Base-by-base conservation (phyloP, 768 basidiomycete genomes). In the Amanita pallidorosea region DNA sequence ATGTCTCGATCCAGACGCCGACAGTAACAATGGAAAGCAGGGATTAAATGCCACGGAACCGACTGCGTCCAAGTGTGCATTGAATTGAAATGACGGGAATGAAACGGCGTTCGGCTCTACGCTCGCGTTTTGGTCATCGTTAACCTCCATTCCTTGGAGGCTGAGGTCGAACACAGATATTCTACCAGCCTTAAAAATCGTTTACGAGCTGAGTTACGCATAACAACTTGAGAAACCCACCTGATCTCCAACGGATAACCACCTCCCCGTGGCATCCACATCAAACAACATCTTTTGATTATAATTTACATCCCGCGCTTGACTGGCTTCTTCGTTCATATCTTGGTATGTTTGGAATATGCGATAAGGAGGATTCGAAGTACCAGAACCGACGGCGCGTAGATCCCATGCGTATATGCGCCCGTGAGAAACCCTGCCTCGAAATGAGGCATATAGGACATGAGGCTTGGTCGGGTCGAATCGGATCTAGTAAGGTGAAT, bases 371-470 rank as follows among this genome's bases (percentile, higher is more conserved):
- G 42, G 41, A n/a, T 42, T 34, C 6, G 49, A 51, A 15, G 56
- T 18, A 46, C 67, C 63, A 27, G 74, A 58, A 62, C 84, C 74
- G 9, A n/a, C 43, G 2, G 75, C 69, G 0, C 92, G 77, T 5
- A 92, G 62, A 61, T 96, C 94, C 85, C 88, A 96, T 49, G 77
- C 71, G 59, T 82, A 84, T 20, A 95, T 72, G 3, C 60, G 59
- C 13, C 50, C 42, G 17, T 45, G 42, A 33, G 50, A 43, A 5
- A 70, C 70, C n/a, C 70, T 70, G 11, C 85, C 73, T 5, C 94
- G 76, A 56, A 88, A 93, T 0, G 88, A 74, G 0, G 86, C 85
- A 54, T 88, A 95, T 23, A 97, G 63, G 1, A 88, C 65, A 52
- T 88, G 76, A 0, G 88, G 85, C 38, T 69, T 66, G 17, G 67